Evolutionary conservation across 352 stramenopile species (phyloP).

Genomic region (Globisporangium ultimum): DNA sequence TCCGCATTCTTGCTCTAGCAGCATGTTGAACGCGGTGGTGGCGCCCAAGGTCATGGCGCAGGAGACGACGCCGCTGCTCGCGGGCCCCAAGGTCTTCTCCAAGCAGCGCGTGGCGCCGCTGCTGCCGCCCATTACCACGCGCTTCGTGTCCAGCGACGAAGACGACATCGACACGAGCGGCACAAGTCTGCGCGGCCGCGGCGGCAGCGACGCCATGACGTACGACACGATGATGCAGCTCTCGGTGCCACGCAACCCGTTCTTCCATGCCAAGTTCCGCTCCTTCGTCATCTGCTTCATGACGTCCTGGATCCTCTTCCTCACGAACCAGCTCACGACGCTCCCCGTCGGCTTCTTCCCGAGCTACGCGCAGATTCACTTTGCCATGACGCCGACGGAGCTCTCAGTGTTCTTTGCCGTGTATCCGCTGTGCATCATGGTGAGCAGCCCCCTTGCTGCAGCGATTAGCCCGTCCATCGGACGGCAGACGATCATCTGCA

Average conservation of each 20-base stretch:
- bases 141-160: slow-evolving; percentile 14
- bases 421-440: slow-evolving; percentile 75
- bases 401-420: slow-evolving; percentile 71
- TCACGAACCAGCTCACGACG: slow-evolving; percentile 72
- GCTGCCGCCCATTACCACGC: not conserved
- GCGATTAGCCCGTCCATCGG: slow-evolving; percentile 38
- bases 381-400: slow-evolving; percentile 41
- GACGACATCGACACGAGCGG: slow-evolving; percentile 33
- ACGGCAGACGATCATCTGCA: slow-evolving; percentile 63
- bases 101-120: slow-evolving; percentile 10
- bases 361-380: slow-evolving; percentile 39
- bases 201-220: slow-evolving; percentile 31
- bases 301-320: slow-evolving; percentile 53
- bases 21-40: not conserved
- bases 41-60: slow-evolving; percentile 5
- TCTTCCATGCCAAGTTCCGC: slow-evolving; percentile 41
- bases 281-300: slow-evolving; percentile 43
- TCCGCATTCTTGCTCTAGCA: not conserved
- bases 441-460: slow-evolving; percentile 57
- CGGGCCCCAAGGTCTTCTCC: not conserved
- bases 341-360: slow-evolving; percentile 77
- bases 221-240: slow-evolving; percentile 66
- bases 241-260: slow-evolving; percentile 46
- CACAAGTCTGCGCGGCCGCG: slow-evolving; percentile 20
- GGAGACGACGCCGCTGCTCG: slow-evolving; percentile 17